Conservation (phyloP, 2,329 filamentous ascomycete genomes). For the Apiospora phragmitis region DNA sequence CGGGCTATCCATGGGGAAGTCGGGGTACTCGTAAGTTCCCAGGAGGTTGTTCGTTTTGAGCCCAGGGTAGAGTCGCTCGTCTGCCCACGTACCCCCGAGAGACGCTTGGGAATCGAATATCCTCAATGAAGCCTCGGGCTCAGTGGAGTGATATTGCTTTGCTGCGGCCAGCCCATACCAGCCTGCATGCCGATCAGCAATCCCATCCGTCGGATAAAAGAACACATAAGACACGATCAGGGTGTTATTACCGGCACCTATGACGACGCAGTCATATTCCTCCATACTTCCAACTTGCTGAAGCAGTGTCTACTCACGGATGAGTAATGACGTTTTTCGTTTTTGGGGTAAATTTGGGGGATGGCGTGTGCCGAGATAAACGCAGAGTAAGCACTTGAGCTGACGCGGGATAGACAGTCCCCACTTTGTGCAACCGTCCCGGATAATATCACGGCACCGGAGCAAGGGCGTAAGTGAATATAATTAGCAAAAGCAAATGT, state of each 20-base stretch:
- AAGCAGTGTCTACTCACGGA: too few relatives aligned
- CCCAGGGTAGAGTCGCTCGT: constrained; percentile 65
- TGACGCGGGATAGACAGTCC: neutral
- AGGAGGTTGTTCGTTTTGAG: constrained; percentile 74
- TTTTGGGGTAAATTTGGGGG: neutral
- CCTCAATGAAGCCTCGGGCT: constrained; percentile 57
- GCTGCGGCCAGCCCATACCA: constrained; percentile 56
- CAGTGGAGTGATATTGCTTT: constrained; percentile 59
- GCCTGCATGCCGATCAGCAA: neutral
- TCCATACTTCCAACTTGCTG: constrained; percentile 36
- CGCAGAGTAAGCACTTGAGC: neutral
- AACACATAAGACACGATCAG: neutral
- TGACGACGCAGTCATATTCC: constrained; percentile 46
- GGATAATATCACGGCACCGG: neutral
- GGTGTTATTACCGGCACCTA: constrained; percentile 50
- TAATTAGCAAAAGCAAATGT: neutral
- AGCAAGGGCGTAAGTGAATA: neutral
- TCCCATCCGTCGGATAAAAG: neutral
- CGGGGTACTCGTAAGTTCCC: constrained; percentile 72
- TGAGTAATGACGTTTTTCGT: neutral
- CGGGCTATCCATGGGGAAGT: constrained; percentile 67
- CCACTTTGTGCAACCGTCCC: neutral
- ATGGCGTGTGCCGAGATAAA: neutral
- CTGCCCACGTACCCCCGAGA: constrained; percentile 70
- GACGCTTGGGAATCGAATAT: constrained; percentile 59